Conservation (phyloP, 2,329 filamentous ascomycete genomes). For the Acrocalymma vagum region DNA sequence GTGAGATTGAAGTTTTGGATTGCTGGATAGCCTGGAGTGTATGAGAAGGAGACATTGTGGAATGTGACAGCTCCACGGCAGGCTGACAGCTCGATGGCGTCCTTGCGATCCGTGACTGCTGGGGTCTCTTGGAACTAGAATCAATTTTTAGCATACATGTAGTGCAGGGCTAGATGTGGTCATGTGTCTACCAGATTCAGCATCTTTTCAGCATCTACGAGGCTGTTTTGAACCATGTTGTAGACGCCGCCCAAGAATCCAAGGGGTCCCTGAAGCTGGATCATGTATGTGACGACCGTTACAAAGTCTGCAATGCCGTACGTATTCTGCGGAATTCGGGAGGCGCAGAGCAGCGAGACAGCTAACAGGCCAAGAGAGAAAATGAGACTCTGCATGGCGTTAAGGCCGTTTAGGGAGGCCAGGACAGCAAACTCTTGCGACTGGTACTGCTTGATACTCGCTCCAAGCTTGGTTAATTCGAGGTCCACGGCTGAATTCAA, state of each 20-base stretch:
- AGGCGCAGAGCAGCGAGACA: constrained; percentile 12
- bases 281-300: constrained; percentile 21
- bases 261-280: constrained; percentile 29
- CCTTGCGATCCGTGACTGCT: constrained; percentile 11
- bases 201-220: constrained; percentile 31
- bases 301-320: constrained; percentile 24
- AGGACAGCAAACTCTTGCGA: constrained; percentile 21
- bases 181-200: constrained; percentile 21
- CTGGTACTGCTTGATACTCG: constrained; percentile 18
- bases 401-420: constrained; percentile 22
- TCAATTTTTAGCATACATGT: background rate
- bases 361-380: constrained; percentile 18
- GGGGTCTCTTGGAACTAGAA: constrained; percentile 15
- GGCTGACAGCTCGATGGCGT: constrained; percentile 4
- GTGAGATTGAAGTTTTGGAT: constrained; percentile 57
- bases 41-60: constrained; percentile 24
- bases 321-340: constrained; percentile 15
- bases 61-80: constrained; percentile 20
- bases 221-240: constrained; percentile 26
- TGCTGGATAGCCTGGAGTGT: constrained; percentile 50
- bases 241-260: constrained; percentile 31
- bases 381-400: constrained; percentile 23
- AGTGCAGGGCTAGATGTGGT: background rate
- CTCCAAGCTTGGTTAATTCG: constrained; percentile 12
- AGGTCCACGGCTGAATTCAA: constrained; percentile 18